These are phyloP conservation scores for Thielaviopsis ethacetica DNA, from an alignment of 2,329 filamentous ascomycete species.

Conservation along the genomic window DNA sequence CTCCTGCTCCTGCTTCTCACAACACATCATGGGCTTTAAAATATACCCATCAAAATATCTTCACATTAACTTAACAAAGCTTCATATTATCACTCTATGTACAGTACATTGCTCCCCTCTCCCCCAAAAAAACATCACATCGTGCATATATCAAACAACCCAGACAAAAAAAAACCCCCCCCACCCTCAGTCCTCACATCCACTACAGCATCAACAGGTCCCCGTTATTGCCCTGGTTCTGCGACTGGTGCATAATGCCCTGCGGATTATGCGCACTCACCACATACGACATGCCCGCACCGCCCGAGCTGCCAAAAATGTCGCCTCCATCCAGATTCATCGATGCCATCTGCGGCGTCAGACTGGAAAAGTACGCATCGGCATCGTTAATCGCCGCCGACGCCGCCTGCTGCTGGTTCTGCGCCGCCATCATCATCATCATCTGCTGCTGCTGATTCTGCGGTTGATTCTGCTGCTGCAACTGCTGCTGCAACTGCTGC, in stretches of 20 bases:
- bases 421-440: no score
- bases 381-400: slow-evolving; percentile 65
- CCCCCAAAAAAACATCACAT: no score
- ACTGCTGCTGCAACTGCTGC: slow-evolving; percentile 21
- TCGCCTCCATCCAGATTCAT: slow-evolving; percentile 52
- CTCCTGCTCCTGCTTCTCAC: no score
- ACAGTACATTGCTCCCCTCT: no score
- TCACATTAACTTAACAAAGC: no score
- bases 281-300: slow-evolving; percentile 39
- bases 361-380: slow-evolving; percentile 73
- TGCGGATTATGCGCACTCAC: slow-evolving; percentile 72
- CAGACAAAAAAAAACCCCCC: not conserved
- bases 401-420: slow-evolving; percentile 14
- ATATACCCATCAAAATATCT: no score
- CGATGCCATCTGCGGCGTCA: slow-evolving; percentile 59
- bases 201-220: slow-evolving; percentile 51
- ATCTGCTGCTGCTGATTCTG: slow-evolving; percentile 25
- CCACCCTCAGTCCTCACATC: not conserved
- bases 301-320: slow-evolving; percentile 44
- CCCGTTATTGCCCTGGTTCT: slow-evolving; percentile 49
- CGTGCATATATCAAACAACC: not conserved
- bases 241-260: slow-evolving; percentile 54
- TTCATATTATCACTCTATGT: no score
- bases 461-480: slow-evolving; percentile 19
- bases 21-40: no score